Conservation (phyloP, 352 stramenopile species). For the Phytophthora podocarpi region DNA sequence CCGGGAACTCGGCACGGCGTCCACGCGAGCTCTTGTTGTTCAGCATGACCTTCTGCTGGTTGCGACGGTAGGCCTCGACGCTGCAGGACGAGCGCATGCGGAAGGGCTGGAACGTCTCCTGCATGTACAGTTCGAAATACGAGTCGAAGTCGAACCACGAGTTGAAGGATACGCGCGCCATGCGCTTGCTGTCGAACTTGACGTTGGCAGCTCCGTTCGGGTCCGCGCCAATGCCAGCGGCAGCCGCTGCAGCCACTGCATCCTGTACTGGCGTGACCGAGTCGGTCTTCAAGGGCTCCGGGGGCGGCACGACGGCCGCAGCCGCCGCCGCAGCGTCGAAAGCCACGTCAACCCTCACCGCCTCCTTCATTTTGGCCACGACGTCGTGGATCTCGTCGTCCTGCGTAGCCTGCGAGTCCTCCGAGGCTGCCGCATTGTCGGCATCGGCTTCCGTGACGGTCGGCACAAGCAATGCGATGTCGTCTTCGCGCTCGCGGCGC, state of each 20-base stretch:
- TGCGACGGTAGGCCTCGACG: constrained; percentile 81
- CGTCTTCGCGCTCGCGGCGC: constrained; percentile 30
- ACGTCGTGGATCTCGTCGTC: constrained; percentile 66
- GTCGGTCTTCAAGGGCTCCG: constrained; percentile 24
- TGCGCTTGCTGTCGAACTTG: constrained; percentile 81
- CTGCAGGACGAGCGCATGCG: constrained; percentile 87
- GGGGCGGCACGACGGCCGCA: constrained; percentile 24
- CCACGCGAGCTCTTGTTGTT: constrained; percentile 88
- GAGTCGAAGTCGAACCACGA: constrained; percentile 88
- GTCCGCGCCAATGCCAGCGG: constrained; percentile 17
- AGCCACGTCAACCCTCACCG: constrained; percentile 35
- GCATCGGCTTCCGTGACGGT: constrained; percentile 17
- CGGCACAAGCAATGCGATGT: constrained; percentile 24
- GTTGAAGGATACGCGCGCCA: constrained; percentile 85
- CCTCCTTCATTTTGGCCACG: constrained; percentile 74
- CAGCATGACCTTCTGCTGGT: constrained; percentile 89
- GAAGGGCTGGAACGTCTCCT: constrained; percentile 88
- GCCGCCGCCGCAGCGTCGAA: constrained; percentile 39
- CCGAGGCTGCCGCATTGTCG: constrained; percentile 11
- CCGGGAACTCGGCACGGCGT: constrained; percentile 79
- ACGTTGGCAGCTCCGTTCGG: constrained; percentile 29
- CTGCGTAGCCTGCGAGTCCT: constrained; percentile 54
- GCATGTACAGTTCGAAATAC: constrained; percentile 91
- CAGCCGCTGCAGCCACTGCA: constrained; percentile 23
- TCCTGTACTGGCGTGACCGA: constrained; percentile 31